Base-by-base conservation (phyloP, 768 basidiomycete genomes). In the Exsudoporus frostii region DNA sequence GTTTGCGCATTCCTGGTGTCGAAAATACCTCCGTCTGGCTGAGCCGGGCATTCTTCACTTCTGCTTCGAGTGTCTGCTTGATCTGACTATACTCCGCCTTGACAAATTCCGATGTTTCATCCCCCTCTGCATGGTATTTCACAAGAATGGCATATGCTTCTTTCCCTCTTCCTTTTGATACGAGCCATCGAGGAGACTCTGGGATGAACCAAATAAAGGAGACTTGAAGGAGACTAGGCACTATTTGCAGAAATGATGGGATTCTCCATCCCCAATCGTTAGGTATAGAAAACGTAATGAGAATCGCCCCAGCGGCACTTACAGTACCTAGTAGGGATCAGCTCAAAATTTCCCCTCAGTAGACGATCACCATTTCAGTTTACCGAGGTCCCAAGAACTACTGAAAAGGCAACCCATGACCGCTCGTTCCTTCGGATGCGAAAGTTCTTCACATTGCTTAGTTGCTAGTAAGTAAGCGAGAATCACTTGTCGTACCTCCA, bases 211-310 rank as follows among this genome's bases (percentile, higher is more conserved):
- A 77, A 45, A 86, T 73, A 65, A 86, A 82, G 25, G 57, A 53
- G 41, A 85, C 61, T 56, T 86, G 84, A 19, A 85, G 66, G 10
- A 74, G 27, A 53, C 77, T 79, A 1, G 85, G 85, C 1, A 76
- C 61, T 32, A 79, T 57, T 64, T 86, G 85, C 5, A 85, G 74
- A n/a, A 83, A 80, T 0, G 60, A 65, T 0, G 84, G 85, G 19
- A 86, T 83, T n/a, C 84, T 76, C 85, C 85, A 86, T 8, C 79
- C 82, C 83, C 83, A 84, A 59, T 81, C 76, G 46, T 59, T 77
- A 0, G 59, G 43, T 74, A 86, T 82, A 8, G 70, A 54, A 71
- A 86, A 88, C 0, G 87, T 87, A 7, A 81, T 81, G 36, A 86
- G 78, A 0, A 84, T 88, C 22, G 54, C 52, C 5, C 76, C 80